phyloP scores from a whole-genome alignment of 2,329 filamentous ascomycete species.

The Sporothrix pseudoabietina region DNA sequence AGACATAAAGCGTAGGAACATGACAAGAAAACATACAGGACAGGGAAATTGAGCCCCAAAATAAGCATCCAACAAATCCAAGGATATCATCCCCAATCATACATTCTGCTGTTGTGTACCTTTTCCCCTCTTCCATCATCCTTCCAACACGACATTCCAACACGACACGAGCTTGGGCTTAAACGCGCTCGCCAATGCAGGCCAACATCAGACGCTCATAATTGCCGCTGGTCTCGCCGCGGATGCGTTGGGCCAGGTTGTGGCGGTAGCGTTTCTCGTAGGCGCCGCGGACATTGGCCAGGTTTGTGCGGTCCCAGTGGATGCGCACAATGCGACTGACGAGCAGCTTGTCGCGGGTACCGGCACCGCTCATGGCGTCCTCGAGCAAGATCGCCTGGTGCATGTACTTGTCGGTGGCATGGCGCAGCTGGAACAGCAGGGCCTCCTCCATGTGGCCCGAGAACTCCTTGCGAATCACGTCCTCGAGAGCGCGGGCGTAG shows the following conservation, averaged over 20 bases:
- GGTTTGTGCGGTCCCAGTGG: conserved; percentile 78
- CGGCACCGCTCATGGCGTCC: conserved; percentile 80
- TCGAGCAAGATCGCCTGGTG: conserved; percentile 83
- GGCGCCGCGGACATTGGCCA: conserved; percentile 76
- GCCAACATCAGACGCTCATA: conserved; percentile 77
- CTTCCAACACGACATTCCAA: conserved; percentile 35
- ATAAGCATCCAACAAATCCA: background rate
- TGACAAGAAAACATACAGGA: background rate
- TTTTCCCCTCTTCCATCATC: background rate
- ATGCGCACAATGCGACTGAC: conserved; percentile 74
- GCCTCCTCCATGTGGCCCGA: conserved; percentile 90
- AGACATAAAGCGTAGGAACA: background rate
- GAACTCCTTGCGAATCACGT: conserved; percentile 79
- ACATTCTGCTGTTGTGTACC: background rate
- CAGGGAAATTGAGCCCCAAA: background rate
- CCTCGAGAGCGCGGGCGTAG: conserved; percentile 70
- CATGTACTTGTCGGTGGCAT: conserved; percentile 78
- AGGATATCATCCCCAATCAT: conserved; percentile 3
- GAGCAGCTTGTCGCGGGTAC: conserved; percentile 82
- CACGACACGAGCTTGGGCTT: conserved; percentile 41
- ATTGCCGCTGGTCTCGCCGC: conserved; percentile 82
- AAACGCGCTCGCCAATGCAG: conserved; percentile 52
- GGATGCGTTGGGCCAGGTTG: conserved; percentile 69
- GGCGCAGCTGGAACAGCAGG: conserved; percentile 74
- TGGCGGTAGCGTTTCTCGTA: conserved; percentile 72